A percentile compares a stretch with the other conserved stretches of the same genome.
These are phyloP conservation scores for Coprinopsis sp. DNA, from an alignment of 768 basidiomycete genomes.

Conservation along the genomic window DNA sequence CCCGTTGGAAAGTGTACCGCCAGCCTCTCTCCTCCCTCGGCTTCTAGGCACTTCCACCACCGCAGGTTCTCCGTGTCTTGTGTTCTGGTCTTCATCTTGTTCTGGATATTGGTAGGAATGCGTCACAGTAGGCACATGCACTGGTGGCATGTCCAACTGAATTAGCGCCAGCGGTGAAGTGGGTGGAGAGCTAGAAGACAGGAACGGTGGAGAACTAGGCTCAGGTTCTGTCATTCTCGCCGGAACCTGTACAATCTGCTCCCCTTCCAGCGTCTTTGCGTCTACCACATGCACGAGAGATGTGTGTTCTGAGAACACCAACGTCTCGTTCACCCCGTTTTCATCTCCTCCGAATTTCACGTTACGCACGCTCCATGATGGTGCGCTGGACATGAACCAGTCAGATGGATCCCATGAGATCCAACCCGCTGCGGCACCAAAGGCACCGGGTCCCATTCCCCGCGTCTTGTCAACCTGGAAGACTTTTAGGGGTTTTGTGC, in stretches of 20 bases:
- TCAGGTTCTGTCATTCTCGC: not conserved
- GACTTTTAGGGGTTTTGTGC: slow-evolving; percentile 14
- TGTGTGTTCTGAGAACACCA: slow-evolving; percentile 16
- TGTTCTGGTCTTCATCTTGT: not conserved
- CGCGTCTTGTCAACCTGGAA: slow-evolving; percentile 17
- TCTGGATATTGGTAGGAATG: not conserved
- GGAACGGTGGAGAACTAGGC: slow-evolving; percentile 6
- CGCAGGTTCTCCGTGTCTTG: too few species aligned
- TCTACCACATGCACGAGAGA: slow-evolving; percentile 15
- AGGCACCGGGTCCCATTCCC: slow-evolving; percentile 4
- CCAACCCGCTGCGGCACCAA: slow-evolving; percentile 10
- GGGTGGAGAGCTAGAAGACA: not conserved
- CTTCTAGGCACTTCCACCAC: too few species aligned
- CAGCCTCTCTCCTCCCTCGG: too few species aligned
- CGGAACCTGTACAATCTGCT: slow-evolving; percentile 13
- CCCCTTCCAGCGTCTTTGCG: slow-evolving; percentile 13
- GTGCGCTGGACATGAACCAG: slow-evolving; percentile 13
- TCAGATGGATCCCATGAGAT: slow-evolving; percentile 16
- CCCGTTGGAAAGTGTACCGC: slow-evolving; percentile 2
- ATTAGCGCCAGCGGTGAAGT: slow-evolving; percentile 6
- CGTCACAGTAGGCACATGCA: not conserved
- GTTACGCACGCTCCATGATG: slow-evolving; percentile 15
- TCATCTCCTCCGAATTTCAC: slow-evolving; percentile 14
- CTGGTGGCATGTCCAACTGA: slow-evolving; percentile 6
- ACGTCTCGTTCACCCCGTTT: slow-evolving; percentile 12